Evolutionary conservation across 345 rosid genomes (phyloP).

Genomic region (Crucihimalaya himalaica): DNA sequence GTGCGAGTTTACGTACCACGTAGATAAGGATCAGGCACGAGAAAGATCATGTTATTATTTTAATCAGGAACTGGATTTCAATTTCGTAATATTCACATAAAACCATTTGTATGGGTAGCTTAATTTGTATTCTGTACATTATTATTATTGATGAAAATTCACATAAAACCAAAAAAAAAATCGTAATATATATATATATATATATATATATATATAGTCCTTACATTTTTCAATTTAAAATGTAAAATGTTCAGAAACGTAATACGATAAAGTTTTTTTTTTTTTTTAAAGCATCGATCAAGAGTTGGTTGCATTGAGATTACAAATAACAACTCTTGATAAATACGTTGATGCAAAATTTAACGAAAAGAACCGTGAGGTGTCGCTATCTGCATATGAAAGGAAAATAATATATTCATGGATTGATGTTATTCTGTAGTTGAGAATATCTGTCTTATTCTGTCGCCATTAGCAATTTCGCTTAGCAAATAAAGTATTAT

Average conservation of each 20-base stretch:
- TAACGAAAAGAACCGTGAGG: neutral
- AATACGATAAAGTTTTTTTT: no score
- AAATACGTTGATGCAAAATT: neutral
- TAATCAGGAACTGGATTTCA: neutral
- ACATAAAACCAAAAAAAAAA: no score
- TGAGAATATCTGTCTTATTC: neutral
- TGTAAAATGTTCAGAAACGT: no score
- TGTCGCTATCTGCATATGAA: neutral
- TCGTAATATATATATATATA: no score
- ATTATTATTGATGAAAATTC: no score
- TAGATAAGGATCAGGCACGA: slow-evolving; percentile 6
- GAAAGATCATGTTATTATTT: neutral
- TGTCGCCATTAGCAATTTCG: neutral
- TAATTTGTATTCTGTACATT: no score
- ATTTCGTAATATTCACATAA: no score
- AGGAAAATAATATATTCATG: neutral
- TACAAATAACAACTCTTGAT: neutral
- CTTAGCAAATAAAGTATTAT: neutral
- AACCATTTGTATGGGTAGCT: no score
- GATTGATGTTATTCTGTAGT: neutral
- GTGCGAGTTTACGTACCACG: slow-evolving; percentile 25
- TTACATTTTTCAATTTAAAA: no score
- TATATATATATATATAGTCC: no score
- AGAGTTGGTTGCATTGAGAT: neutral
- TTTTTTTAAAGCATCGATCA: no score